Conservation (phyloP, 2,329 filamentous ascomycete species). For the Penicillium paneum region DNA sequence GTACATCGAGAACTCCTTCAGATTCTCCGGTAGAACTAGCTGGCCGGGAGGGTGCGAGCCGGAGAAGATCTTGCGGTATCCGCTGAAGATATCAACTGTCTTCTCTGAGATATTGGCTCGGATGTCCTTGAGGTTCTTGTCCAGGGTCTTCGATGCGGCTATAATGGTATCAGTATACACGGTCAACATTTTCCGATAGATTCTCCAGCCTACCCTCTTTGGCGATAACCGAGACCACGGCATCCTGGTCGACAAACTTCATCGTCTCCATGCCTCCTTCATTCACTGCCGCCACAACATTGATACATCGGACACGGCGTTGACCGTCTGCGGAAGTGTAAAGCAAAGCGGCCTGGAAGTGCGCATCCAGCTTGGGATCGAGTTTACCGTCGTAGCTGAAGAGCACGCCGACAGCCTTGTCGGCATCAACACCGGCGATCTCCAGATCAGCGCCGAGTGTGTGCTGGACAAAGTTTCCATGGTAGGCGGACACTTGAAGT, state of each 20-base stretch:
- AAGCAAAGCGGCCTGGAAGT: conserved; percentile 92
- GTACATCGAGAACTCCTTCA: conserved; percentile 97
- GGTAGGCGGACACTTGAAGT: conserved; percentile 87
- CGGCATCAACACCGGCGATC: conserved; percentile 85
- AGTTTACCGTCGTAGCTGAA: conserved; percentile 97
- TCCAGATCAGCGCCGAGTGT: conserved; percentile 93
- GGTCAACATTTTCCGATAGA: background rate
- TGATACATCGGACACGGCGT: conserved; percentile 85
- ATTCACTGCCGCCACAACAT: conserved; percentile 87
- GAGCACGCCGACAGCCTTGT: conserved; percentile 86
- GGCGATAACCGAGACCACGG: conserved; percentile 80
- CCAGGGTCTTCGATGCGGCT: conserved; percentile 77
- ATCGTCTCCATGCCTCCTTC: conserved; percentile 78
- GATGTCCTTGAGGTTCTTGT: conserved; percentile 79
- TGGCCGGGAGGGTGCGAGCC: conserved; percentile 84
- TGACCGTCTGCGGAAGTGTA: conserved; percentile 91
- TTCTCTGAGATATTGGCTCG: conserved; percentile 81
- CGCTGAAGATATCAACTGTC: conserved; percentile 85
- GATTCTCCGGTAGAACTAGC: conserved; percentile 87
- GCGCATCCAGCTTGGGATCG: conserved; percentile 92
- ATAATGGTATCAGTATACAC: conserved; percentile 21
- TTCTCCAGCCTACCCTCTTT: conserved; percentile 63
- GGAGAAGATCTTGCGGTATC: conserved; percentile 89
- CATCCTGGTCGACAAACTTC: conserved; percentile 94
- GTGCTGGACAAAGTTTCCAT: conserved; percentile 94